Evolutionary conservation across 1,284 basidiomycete genomes (phyloP), one percentile per base, ranked within the genome.

Genomic region (Thecaphora frezii): DNA sequence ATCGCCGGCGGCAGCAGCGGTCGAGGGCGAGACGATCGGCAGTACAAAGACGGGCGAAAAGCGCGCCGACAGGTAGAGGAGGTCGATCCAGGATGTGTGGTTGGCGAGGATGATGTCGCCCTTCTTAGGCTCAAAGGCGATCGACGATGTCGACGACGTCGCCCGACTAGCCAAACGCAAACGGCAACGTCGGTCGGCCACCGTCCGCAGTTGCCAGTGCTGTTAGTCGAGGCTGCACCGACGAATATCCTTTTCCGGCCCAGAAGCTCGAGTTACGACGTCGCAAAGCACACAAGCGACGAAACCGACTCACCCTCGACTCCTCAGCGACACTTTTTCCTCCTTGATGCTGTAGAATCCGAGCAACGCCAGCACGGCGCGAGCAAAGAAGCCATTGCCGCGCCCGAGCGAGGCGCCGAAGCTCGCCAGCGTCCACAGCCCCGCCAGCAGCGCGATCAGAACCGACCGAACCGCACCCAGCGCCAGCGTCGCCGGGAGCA

Each of bases 61-160:
- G 47, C 66, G 48, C 44, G 70, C 69, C 0, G 69, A 37, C 9
- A 79, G 62, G 44, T 71, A 65, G 8, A 79, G 44, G 5, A 77
- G 42, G 19, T 79, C 77, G 33, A 77, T 44, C 59, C 64, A 74
- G 12, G 63, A 68, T 0, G 69, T 68, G n/a, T 66, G 69, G 37
- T 79, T 79, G 7, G 68, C 44, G 24, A 79, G 19, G 41, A 79
- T 66, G 21, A 77, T 2, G 51, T 75, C 74, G 12, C 73, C 71
- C 23, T 56, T 60, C 10, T 14, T 4, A 7, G 33, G 33, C 4
- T 9, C 8, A 16, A 36, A 36, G 33, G 18, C 33, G 33, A 36
- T 36, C 16, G 33, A 36, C 5, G 33, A 36, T 4, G 33, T 3
- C 13, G 33, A 4, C 4, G 33, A 12, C 16, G 33, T 36, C 7